Evolutionary conservation across 2,329 filamentous ascomycete species (phyloP).

Genomic region (Trichoderma gracile): DNA sequence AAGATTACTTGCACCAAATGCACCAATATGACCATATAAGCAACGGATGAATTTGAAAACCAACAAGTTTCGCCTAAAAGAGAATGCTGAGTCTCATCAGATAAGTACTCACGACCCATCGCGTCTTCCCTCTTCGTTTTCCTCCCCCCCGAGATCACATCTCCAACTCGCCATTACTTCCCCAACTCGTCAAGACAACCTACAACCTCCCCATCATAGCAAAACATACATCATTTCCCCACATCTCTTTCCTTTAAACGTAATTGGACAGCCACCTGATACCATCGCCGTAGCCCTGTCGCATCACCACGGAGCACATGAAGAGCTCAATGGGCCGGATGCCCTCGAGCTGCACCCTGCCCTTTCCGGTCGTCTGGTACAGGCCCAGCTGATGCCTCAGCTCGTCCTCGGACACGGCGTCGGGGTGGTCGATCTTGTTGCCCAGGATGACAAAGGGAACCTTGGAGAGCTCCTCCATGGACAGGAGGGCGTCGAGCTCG

Average conservation of each 20-base stretch:
- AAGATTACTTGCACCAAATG: background rate
- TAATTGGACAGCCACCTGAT: conserved; percentile 94
- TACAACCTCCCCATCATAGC: background rate
- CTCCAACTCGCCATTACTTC: background rate
- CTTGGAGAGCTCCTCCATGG: conserved; percentile 95
- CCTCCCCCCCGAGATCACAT: conserved; percentile 5
- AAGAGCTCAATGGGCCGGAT: conserved; percentile 96
- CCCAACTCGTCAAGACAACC: background rate
- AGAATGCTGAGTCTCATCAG: conserved; percentile 41
- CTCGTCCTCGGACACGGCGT: conserved; percentile 94
- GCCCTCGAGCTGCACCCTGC: conserved; percentile 87
- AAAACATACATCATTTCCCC: background rate
- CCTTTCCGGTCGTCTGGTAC: conserved; percentile 96
- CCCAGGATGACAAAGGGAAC: conserved; percentile 95
- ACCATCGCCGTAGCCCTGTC: conserved; percentile 89
- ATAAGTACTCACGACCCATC: conserved; percentile 33
- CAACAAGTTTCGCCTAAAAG: conserved; percentile 38
- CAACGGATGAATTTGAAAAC: conserved; percentile 14
- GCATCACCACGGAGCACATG: conserved; percentile 99
- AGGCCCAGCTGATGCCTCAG: conserved; percentile 87
- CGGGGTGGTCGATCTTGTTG: conserved; percentile 99
- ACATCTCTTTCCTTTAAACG: conserved; percentile 61
- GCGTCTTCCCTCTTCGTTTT: conserved; percentile 24
- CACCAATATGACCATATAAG: conserved; percentile 37
- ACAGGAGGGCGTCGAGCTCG: conserved; percentile 90